Evolutionary conservation across 2,329 filamentous ascomycete species (phyloP).

Genomic region (Botrytis deweyae): DNA sequence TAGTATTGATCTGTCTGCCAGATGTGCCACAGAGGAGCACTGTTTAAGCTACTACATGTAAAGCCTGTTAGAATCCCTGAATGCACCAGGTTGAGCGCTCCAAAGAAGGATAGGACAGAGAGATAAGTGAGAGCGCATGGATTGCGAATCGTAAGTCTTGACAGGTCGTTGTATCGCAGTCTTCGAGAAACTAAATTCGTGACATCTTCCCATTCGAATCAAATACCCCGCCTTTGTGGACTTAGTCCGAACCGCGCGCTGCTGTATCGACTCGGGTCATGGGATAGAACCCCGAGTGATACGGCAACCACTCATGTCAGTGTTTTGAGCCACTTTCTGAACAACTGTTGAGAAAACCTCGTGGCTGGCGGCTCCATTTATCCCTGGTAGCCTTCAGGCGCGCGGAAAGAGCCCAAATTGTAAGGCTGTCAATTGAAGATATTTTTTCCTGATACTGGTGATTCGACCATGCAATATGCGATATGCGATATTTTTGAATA

Average conservation of each 20-base stretch:
- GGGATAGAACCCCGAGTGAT: slow-evolving; percentile 11
- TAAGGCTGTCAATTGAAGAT: slow-evolving; percentile 23
- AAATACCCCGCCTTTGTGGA: neutral
- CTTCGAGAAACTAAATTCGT: slow-evolving; percentile 15
- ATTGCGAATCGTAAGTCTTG: neutral
- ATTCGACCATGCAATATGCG: slow-evolving; percentile 11
- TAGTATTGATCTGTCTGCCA: neutral
- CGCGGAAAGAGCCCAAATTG: slow-evolving; percentile 30
- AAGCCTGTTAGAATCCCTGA: neutral
- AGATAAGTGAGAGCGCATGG: neutral
- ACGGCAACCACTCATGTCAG: slow-evolving; percentile 32
- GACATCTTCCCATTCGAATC: slow-evolving; percentile 10
- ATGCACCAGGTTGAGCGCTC: neutral
- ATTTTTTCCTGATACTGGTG: neutral
- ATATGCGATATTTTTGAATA: neutral
- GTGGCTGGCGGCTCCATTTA: slow-evolving; percentile 32
- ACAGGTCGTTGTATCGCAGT: slow-evolving; percentile 9
- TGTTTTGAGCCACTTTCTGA: slow-evolving; percentile 32
- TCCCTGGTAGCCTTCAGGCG: slow-evolving; percentile 27
- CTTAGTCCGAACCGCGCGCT: slow-evolving; percentile 16
- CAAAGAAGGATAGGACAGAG: too few relatives aligned
- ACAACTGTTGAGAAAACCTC: slow-evolving; percentile 24
- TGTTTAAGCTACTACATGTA: slow-evolving; percentile 7
- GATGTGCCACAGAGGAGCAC: neutral
- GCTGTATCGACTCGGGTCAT: slow-evolving; percentile 8